Evolutionary conservation across 2,329 filamentous ascomycete species (phyloP).

Genomic region (Cadophora sp.): DNA sequence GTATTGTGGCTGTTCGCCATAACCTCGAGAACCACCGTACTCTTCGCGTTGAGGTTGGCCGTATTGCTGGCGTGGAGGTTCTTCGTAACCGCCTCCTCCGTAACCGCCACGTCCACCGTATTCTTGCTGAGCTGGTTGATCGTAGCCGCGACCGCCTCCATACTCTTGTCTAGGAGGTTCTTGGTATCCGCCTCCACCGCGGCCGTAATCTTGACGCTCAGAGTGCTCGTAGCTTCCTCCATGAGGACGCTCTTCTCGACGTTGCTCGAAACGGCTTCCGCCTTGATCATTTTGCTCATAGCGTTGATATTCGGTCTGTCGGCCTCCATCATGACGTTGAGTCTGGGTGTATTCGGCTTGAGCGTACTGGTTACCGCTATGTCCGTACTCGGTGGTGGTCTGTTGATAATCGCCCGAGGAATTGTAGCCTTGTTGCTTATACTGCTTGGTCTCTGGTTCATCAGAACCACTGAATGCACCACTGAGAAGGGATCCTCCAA

Average conservation of each 20-base stretch:
- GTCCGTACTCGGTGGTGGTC: constrained; percentile 67
- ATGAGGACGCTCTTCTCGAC: constrained; percentile 59
- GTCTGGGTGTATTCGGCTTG: constrained; percentile 55
- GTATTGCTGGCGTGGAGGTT: constrained; percentile 19
- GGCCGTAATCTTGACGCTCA: constrained; percentile 50
- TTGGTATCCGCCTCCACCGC: constrained; percentile 40
- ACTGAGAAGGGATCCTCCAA: constrained; percentile 71
- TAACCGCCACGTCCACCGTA: constrained; percentile 28
- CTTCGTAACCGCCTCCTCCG: constrained; percentile 27
- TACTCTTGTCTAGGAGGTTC: constrained; percentile 23
- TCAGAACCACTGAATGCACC: constrained; percentile 58
- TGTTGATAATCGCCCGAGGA: constrained; percentile 63
- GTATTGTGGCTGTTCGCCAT: constrained; percentile 23
- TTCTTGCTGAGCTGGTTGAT: constrained; percentile 14
- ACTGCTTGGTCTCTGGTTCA: constrained; percentile 58
- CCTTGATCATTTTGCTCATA: constrained; percentile 57
- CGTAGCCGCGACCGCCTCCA: constrained; percentile 20
- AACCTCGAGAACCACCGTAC: constrained; percentile 11
- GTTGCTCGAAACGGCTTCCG: constrained; percentile 65
- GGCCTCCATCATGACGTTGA: constrained; percentile 62
- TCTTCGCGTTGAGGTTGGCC: constrained; percentile 14
- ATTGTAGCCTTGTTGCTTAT: constrained; percentile 44
- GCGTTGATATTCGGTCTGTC: constrained; percentile 64
- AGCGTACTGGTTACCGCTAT: constrained; percentile 47
- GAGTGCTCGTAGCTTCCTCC: constrained; percentile 65